phyloP scores from a whole-genome alignment of 2,329 filamentous ascomycete genomes.

The Colletotrichum tropicale region DNA sequence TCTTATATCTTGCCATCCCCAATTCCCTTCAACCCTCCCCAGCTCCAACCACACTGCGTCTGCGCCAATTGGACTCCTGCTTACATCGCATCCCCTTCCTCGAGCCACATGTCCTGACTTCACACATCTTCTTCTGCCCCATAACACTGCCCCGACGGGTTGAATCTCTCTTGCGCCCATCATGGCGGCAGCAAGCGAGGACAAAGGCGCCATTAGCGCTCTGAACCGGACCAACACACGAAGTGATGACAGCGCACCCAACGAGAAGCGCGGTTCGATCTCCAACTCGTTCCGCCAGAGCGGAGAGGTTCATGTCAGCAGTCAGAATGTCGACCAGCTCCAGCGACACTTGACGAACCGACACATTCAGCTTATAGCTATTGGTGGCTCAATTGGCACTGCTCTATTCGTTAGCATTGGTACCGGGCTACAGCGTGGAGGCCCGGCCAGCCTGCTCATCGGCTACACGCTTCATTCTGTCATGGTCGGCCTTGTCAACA shows the following conservation, averaged over 20 bases:
- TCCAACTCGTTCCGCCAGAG: not conserved
- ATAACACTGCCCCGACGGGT: not conserved
- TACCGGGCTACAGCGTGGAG: conserved; percentile 50
- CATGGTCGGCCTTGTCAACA: conserved; percentile 67
- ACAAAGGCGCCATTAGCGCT: not conserved
- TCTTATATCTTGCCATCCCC: not conserved
- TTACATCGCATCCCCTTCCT: not conserved
- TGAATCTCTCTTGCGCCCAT: not conserved
- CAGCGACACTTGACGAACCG: conserved; percentile 54
- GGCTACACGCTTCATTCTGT: conserved; percentile 61
- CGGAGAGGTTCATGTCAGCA: not conserved
- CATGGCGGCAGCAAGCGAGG: not conserved
- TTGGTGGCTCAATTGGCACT: conserved; percentile 62
- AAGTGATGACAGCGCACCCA: not conserved
- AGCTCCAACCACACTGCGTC: not conserved
- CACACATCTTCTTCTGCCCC: not conserved
- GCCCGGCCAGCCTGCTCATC: conserved; percentile 57
- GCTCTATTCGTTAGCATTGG: conserved; percentile 68
- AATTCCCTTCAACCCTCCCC: not conserved
- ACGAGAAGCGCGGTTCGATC: conserved; percentile 1
- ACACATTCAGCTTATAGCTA: conserved; percentile 63
- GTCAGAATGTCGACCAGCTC: conserved; percentile 17
- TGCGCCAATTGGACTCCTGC: not conserved
- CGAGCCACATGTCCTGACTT: not conserved
- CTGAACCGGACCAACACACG: not conserved